Conservation (phyloP, 2,329 filamentous ascomycete species). For the Ceratocystis huliohia region DNA sequence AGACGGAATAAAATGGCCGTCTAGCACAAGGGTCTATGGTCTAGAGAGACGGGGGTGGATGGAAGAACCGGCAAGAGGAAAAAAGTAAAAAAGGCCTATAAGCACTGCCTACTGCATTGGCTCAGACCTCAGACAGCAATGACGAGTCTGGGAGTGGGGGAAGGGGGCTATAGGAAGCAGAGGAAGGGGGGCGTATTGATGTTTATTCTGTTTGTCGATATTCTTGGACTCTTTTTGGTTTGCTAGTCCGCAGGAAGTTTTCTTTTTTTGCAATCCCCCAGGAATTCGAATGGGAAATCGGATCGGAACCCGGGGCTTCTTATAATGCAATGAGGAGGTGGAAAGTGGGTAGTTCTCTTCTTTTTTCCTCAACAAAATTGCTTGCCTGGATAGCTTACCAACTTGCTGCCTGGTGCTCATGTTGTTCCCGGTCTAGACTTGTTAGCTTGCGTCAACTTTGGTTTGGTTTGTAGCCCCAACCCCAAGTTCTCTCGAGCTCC, state of each 20-base stretch:
- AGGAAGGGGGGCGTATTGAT: neutral
- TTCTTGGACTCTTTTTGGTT: neutral
- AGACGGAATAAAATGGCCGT: neutral
- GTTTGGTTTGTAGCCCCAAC: neutral
- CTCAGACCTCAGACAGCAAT: constrained; percentile 7
- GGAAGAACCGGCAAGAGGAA: neutral
- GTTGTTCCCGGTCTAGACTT: neutral
- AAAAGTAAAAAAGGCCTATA: neutral
- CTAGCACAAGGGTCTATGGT: neutral
- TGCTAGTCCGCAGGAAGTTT: neutral
- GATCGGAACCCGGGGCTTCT: neutral
- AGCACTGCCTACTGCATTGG: neutral
- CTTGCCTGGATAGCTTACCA: neutral
- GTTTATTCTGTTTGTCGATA: constrained; percentile 6
- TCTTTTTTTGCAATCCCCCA: neutral
- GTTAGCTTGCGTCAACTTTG: neutral
- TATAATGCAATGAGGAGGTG: neutral
- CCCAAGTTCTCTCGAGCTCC: neutral
- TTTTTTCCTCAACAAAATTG: neutral
- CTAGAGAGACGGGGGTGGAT: neutral
- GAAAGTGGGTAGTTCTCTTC: neutral
- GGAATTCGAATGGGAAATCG: neutral
- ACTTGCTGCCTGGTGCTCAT: neutral
- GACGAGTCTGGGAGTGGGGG: neutral
- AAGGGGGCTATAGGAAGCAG: neutral